Base-by-base conservation (phyloP, 2,329 filamentous ascomycete genomes). In the Bipolaris bicolor region DNA sequence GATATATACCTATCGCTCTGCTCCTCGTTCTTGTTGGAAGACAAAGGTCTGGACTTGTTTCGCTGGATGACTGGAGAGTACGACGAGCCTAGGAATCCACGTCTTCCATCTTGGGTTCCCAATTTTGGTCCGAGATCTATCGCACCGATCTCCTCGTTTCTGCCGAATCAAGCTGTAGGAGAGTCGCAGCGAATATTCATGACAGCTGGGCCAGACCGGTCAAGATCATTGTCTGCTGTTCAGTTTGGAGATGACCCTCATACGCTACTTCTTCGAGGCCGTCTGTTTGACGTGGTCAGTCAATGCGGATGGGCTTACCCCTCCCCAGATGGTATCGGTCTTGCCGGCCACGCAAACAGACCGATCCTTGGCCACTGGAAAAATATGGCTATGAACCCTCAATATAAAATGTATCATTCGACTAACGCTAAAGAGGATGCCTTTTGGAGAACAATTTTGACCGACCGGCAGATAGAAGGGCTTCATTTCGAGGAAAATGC, bases 61-160 rank as follows among this genome's bases (percentile, higher is more conserved):
- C 18, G 31, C 15, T 48, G 45, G 45, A 24, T 48, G 45, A 48
- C 45, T 48, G 45, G 45, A 48, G 45, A 48, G 31, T n/a, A 16
- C 5, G 22, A 36, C 11, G 18, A 37, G 18, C 5, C 45, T 22
- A 48, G 11, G 5, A 20, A 36, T 16, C 16, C 34, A 22, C 15
- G 31, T 48, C 45, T 48, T 48, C 45, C 45, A 22, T 48, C 45
- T 16, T 48, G 45, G 45, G 45, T 36, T 48, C 31, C 45, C 29
- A 16, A 48, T 36, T 48, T 48, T 37, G 45, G 45, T 37, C 5
- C 31, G 11, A 48, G 31, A 48, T 16, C 31, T 36, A 2, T 37
- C 4, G 37, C 2, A 24, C 45, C 24, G 18, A 18, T 45, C 24
- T 45, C 41, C 3, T 45, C 41, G 11, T 45, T 45, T 45, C 26